Conservation (phyloP, 2,329 filamentous ascomycete genomes). For the Sordariomycetes sp. region DNA sequence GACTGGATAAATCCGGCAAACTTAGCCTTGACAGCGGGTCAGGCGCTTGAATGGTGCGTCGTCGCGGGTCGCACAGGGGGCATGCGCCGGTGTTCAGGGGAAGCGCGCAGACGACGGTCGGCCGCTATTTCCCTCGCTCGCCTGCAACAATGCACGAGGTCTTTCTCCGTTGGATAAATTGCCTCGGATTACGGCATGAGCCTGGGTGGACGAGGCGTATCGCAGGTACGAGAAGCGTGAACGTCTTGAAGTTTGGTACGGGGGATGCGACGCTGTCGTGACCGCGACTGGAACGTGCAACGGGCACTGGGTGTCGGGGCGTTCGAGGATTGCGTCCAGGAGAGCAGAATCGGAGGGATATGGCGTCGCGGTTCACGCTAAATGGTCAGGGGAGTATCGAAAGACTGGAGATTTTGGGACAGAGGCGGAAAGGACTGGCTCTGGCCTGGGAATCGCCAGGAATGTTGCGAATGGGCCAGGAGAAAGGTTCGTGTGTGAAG, state of each 20-base stretch:
- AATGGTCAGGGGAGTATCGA: too few species aligned
- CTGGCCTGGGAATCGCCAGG: not conserved
- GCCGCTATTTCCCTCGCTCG: not conserved
- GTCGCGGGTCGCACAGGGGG: not conserved
- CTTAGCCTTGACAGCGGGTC: not conserved
- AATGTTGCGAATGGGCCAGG: not conserved
- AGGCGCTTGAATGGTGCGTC: not conserved
- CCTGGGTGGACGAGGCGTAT: not conserved
- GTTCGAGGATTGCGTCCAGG: too few species aligned
- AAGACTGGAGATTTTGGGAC: not conserved
- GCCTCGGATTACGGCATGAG: not conserved
- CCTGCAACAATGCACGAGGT: not conserved
- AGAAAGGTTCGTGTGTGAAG: not conserved
- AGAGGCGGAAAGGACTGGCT: not conserved
- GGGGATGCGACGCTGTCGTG: too few species aligned
- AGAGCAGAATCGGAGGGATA: too few species aligned
- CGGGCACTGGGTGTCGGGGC: too few species aligned
- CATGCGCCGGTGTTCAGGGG: not conserved
- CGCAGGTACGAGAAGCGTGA: too few species aligned
- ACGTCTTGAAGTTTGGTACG: too few species aligned
- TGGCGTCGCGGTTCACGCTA: too few species aligned
- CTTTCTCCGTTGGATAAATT: not conserved
- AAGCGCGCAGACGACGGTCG: not conserved
- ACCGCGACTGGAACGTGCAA: too few species aligned
- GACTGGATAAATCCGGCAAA: conserved; percentile 1